Conservation (phyloP, 768 basidiomycete species). For the Xerocomellus dryophilus region DNA sequence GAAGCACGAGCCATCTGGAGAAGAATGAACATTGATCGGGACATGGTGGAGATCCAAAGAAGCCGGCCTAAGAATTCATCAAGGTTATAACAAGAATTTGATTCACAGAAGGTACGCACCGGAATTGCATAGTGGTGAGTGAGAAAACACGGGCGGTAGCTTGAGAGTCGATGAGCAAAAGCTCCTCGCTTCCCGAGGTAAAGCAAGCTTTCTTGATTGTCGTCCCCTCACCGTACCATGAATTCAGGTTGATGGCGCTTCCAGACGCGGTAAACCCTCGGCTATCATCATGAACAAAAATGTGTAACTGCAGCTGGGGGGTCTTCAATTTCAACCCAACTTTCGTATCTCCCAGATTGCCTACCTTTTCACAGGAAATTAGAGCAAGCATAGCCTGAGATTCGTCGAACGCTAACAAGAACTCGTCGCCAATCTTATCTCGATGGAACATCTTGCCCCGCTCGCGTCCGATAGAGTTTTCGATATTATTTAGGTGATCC, state of each 20-base stretch:
- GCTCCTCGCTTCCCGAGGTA: constrained; percentile 49
- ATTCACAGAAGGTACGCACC: constrained; percentile 33
- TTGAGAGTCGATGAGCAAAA: constrained; percentile 47
- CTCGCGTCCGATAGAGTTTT: constrained; percentile 32
- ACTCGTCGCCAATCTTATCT: constrained; percentile 46
- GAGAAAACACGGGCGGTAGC: constrained; percentile 50
- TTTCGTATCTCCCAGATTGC: not conserved
- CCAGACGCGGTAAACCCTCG: constrained; percentile 44
- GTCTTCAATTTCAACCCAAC: not conserved
- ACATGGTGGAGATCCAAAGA: constrained; percentile 37
- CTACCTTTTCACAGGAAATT: constrained; percentile 43
- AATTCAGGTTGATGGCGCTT: constrained; percentile 38
- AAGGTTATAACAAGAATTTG: not conserved
- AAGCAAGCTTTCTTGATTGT: constrained; percentile 42
- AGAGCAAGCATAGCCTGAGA: constrained; percentile 46
- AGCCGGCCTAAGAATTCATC: constrained; percentile 38
- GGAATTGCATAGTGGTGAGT: constrained; percentile 49
- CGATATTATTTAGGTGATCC: constrained; percentile 35
- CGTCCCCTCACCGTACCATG: constrained; percentile 45
- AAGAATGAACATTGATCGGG: constrained; percentile 39
- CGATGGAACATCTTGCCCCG: constrained; percentile 37
- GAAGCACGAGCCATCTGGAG: constrained; percentile 57
- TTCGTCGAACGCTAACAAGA: constrained; percentile 52
- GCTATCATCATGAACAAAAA: constrained; percentile 48
- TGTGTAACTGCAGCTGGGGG: constrained; percentile 38